Evolutionary conservation across 1,284 basidiomycete species (phyloP).

Genomic region (Cerioporus squamosus): DNA sequence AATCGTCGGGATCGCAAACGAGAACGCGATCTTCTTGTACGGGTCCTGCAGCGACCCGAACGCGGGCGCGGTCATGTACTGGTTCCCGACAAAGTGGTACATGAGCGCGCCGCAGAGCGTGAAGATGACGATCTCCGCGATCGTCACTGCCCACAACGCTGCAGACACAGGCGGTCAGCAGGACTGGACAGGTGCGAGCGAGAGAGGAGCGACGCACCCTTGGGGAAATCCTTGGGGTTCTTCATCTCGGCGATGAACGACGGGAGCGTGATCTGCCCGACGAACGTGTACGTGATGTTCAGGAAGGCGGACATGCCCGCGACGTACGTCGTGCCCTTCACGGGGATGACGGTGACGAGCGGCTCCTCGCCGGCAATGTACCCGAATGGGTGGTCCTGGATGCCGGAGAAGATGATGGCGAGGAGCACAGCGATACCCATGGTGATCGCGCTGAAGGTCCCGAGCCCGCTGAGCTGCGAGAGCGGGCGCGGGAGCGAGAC

Average conservation of each 20-base stretch:
- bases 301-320: conserved; percentile 51
- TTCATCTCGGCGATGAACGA: conserved; percentile 64
- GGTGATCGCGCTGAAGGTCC: conserved; percentile 49
- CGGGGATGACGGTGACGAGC: conserved; percentile 42
- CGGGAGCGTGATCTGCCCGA: conserved; percentile 60
- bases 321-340: conserved; percentile 59
- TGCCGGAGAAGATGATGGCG: conserved; percentile 56
- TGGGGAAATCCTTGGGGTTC: conserved; percentile 67
- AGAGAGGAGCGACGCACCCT: conserved; percentile 39
- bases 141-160: conserved; percentile 51
- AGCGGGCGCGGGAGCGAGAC: conserved; percentile 57
- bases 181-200: neutral
- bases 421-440: conserved; percentile 63
- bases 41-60: conserved; percentile 46
- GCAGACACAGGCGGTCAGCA: neutral
- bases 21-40: conserved; percentile 52
- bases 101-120: conserved; percentile 64
- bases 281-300: conserved; percentile 61
- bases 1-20: conserved; percentile 56
- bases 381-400: conserved; percentile 50
- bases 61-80: conserved; percentile 56
- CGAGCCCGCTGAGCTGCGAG: conserved; percentile 50
- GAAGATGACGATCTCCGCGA: conserved; percentile 63
- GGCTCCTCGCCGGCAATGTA: conserved; percentile 42
- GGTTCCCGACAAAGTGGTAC: conserved; percentile 54